Evolutionary conservation across 2,329 filamentous ascomycete genomes (phyloP), one percentile per base, ranked within the genome.

Genomic region (Albifimbria verrucaria): DNA sequence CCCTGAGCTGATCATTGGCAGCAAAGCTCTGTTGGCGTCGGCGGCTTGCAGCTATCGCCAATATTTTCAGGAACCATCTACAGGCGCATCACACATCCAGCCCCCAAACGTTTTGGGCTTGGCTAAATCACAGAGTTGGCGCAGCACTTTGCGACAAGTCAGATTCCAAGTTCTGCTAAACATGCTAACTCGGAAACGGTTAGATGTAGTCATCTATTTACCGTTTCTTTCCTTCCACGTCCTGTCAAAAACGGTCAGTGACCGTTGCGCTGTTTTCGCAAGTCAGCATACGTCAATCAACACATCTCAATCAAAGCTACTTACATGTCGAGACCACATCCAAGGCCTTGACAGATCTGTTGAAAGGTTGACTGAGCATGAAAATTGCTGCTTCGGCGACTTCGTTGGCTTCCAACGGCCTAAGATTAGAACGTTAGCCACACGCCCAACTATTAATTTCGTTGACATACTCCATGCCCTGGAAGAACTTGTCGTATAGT

Each of bases 401-500:
- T 58, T 79, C 74, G 2, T 71, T 65, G 1, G 73, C 64, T 32
- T 73, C 57, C 12, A 79, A 62, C 1, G 74, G 74, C 58, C 73
- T 69, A 50, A 70, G 5, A 12, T n/a, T n/a, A n/a, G 18, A 39
- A 39, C 12, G 32, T 39, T 12, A 39, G 11, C 11, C 12, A 39
- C 5, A n/a, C 12, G 15, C 18, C 32, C 4, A 6, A 6, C 18
- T 39, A 12, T 39, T 39, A 12, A 39, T 12, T n/a, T 39, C 32
- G 12, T 17, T 44, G 17, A 47, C 44, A 10, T 24, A 47, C 44
- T 24, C 25, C 44, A 47, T 78, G 0, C 77, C 76, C 2, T 72
- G 58, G 56, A 79, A 71, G 54, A 79, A 78, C 1, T 61, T 64
- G 24, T 77, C 66, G 44, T 75, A 74, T 55, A 68, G 65, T 10